These are phyloP conservation scores for Botryosphaeria dothidea DNA, from an alignment of 2,329 filamentous ascomycete genomes.

Conservation along the genomic window DNA sequence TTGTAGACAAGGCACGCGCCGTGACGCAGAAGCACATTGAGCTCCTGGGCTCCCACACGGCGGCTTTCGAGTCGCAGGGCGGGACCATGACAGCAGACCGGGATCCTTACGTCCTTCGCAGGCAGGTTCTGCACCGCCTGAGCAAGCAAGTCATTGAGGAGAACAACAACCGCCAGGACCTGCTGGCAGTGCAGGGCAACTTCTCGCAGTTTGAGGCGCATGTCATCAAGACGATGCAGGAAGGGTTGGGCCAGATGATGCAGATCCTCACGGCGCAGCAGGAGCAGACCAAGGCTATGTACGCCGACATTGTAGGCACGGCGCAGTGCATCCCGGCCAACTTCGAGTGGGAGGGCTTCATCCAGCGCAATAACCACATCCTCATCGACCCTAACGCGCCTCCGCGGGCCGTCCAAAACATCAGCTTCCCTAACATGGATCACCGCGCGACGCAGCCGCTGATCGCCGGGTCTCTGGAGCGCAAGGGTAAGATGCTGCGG, in stretches of 20 bases:
- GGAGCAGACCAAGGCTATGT: conserved; percentile 78
- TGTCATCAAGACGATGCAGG: conserved; percentile 78
- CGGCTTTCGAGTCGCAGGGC: conserved; percentile 73
- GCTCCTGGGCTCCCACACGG: conserved; percentile 82
- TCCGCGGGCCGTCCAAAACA: conserved; percentile 70
- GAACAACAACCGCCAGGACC: conserved; percentile 92
- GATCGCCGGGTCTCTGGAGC: conserved; percentile 85
- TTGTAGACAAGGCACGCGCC: conserved; percentile 85
- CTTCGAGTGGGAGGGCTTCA: conserved; percentile 91
- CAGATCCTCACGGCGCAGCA: conserved; percentile 77
- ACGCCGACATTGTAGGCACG: conserved; percentile 77
- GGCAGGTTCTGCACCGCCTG: conserved; percentile 79
- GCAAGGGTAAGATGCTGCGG: conserved; percentile 85
- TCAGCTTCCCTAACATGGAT: conserved; percentile 86
- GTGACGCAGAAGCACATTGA: conserved; percentile 95
- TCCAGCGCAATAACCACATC: conserved; percentile 66
- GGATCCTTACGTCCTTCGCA: conserved; percentile 85
- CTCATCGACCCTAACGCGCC: conserved; percentile 78
- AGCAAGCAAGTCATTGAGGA: conserved; percentile 91
- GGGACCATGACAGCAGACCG: conserved; percentile 70
- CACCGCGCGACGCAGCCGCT: conserved; percentile 78
- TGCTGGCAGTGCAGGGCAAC: conserved; percentile 87
- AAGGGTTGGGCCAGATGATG: conserved; percentile 79
- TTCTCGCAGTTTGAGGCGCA: conserved; percentile 87
- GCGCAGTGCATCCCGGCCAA: conserved; percentile 77